Evolutionary conservation across 2,329 filamentous ascomycete genomes (phyloP), one percentile per base, ranked within the genome.

Genomic region (Dryadomyces quercus-mongolicae): DNA sequence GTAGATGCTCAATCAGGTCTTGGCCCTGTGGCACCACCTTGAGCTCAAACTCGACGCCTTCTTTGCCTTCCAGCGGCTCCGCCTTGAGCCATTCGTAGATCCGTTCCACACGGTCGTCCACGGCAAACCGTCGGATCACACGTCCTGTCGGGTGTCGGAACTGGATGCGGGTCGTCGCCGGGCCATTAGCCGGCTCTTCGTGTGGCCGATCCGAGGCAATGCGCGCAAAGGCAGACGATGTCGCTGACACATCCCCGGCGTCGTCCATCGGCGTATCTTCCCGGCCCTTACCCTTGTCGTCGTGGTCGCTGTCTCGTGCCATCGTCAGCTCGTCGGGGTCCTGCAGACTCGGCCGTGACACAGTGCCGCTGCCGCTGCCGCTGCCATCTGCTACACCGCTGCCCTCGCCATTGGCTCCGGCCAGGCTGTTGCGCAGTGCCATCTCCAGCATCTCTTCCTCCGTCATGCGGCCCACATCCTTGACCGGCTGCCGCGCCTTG

Each of bases 21-120:
- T 85, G 85, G 49, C 90, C 88, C 57, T 74, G 73, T 0, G 78
- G 78, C 81, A 95, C 86, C 58, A 81, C 81, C 67, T 93, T 90
- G 60, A 98, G 77, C 67, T 97, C 92, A 69, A 98, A 98, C 58
- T 81, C 78, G 13, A 85, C 69, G 0, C 85, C 88, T 34, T 80
- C 78, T 68, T 89, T 92, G 62, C 86, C 89, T 60, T 91, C 85
- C 50, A 94, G 68, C 2, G 95, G 69, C 1, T 90, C 88, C 0
- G 91, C 85, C 72, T 97, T 98, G 60, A 98, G 81, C 89, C 91
- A 98, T 71, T 98, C 93, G 68, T 92, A 98, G 48, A 98, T 83
- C 13, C 88, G 81, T 54, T 82, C 78, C 13, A 98, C 90, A 1
- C 79, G 74, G 55, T 98, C 93, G 15, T 79, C 68, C 3, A 91